These are phyloP conservation scores for Acidiella bohemica DNA, from an alignment of 495 filamentous ascomycete genomes.

Conservation along the genomic window DNA sequence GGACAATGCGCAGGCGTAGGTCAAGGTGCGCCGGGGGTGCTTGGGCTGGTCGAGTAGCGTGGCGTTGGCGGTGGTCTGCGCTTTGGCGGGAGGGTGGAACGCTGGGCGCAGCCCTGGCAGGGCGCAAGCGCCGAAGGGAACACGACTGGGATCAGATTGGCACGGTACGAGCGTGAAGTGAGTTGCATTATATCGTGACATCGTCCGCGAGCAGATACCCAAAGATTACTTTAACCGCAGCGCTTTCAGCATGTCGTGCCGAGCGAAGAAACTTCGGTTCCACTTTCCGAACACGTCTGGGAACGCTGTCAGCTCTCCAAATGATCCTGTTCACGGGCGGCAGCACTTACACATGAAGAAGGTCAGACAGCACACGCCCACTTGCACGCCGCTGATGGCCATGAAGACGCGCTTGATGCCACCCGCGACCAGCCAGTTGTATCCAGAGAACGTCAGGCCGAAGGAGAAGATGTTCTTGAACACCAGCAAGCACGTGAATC, in stretches of 20 bases:
- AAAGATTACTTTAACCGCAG: constrained; percentile 14
- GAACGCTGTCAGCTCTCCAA: background rate
- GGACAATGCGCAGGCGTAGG: too few relatives aligned
- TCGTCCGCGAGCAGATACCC: too few relatives aligned
- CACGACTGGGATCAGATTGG: too few relatives aligned
- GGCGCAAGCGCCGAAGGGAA: too few relatives aligned
- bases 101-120: too few relatives aligned
- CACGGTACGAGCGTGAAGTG: too few relatives aligned
- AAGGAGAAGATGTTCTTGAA: constrained; percentile 94
- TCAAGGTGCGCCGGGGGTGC: too few relatives aligned
- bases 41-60: too few relatives aligned
- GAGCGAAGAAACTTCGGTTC: constrained; percentile 55
- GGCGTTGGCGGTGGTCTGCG: too few relatives aligned
- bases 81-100: too few relatives aligned
- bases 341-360: constrained; percentile 64
- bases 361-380: constrained; percentile 55
- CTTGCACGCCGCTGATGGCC: constrained; percentile 59
- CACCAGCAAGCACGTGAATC: constrained; percentile 76
- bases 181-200: too few relatives aligned
- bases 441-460: constrained; percentile 67
- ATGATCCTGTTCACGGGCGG: constrained; percentile 3
- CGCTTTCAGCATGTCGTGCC: constrained; percentile 55
- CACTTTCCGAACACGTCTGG: constrained; percentile 71
- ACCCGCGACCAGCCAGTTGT: constrained; percentile 55
- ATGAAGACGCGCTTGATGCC: constrained; percentile 54